Percentiles rank a stretch among this genome's conserved stretches.
These are phyloP conservation scores for Salvia hispanica DNA, from an alignment of 257 asterid genomes.

Conservation along the genomic window DNA sequence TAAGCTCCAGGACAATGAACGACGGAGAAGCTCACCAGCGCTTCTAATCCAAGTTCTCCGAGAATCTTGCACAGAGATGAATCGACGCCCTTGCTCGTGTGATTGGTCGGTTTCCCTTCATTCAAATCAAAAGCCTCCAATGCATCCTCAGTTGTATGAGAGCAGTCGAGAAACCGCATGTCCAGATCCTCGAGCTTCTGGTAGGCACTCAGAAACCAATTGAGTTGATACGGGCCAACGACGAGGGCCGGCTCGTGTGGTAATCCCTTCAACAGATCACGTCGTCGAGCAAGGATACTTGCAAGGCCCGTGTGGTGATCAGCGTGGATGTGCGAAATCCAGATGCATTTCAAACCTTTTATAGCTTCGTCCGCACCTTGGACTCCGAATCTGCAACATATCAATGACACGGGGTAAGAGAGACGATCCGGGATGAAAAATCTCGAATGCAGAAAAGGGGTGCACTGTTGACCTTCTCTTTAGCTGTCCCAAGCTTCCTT, in stretches of 20 bases:
- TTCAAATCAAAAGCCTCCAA: conserved; percentile 46
- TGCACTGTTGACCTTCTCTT: conserved; percentile 63
- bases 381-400: conserved; percentile 64
- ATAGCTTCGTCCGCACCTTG: conserved; percentile 83
- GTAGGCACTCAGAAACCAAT: conserved; percentile 86
- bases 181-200: conserved; percentile 91
- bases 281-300: conserved; percentile 80
- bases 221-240: conserved; percentile 85
- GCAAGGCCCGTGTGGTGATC: conserved; percentile 98
- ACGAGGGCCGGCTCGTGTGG: conserved; percentile 75
- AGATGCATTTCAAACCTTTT: conserved; percentile 68
- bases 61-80: conserved; percentile 48
- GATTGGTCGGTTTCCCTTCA: conserved; percentile 24
- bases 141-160: conserved; percentile 64
- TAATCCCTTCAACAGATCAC: conserved; percentile 57
- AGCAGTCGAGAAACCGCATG: conserved; percentile 88
- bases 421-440: not conserved
- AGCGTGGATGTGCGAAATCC: conserved; percentile 99
- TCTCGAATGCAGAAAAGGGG: not conserved
- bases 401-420: not conserved
- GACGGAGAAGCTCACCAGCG: conserved; percentile 74
- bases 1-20: conserved; percentile 87
- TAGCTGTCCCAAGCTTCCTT: conserved; percentile 93
- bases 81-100: conserved; percentile 30
- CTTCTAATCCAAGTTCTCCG: conserved; percentile 66